Evolutionary conservation across 768 basidiomycete genomes (phyloP), one percentile per base, ranked within the genome.

Genomic region (Tulasnella sp.): DNA sequence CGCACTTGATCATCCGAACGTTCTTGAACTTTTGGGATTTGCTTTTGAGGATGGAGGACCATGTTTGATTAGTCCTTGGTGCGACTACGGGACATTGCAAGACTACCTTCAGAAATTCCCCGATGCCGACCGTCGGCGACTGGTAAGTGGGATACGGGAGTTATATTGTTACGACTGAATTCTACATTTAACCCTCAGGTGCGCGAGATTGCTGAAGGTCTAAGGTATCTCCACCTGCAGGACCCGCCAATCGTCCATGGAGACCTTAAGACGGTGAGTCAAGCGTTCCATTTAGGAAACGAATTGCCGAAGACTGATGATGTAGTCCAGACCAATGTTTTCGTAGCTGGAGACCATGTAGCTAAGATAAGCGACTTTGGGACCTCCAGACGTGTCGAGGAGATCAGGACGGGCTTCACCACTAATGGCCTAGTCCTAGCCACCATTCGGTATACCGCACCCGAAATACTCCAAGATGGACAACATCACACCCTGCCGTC

Each of bases 31-130:
- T 35, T 23, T 70, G 16, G 70, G 70, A 20, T 70, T 35, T n/a
- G 70, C 70, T 16, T 42, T 70, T 42, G 35, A 35, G 70, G 13
- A 70, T 5, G 23, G 51, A 23, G 32, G 2, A 26, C 70, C 70
- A 5, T 89, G 88, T 79, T 88, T 90, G 84, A 86, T 90, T 48
- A 89, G 87, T 80, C 89, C 89, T 32, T 90, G 89, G 89, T 87
- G 88, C 82, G 82, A 83, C 32, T 86, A 89, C 74, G 89, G 89
- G 48, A 87, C 86, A 70, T 87, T 86, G 23, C 81, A 89, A 71
- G 84, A 84, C 20, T 90, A 88, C 80, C 85, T 88, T 46, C 86
- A 85, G 73, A 82, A 81, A 11, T 82, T 85, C 70, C 86, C 87
- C 32, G 77, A 79, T 44, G 83, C 87, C 23, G 85, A 90, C 79